phyloP scores from a whole-genome alignment of 2,329 filamentous ascomycete species.

The Acephala macrosclerotiorum region DNA sequence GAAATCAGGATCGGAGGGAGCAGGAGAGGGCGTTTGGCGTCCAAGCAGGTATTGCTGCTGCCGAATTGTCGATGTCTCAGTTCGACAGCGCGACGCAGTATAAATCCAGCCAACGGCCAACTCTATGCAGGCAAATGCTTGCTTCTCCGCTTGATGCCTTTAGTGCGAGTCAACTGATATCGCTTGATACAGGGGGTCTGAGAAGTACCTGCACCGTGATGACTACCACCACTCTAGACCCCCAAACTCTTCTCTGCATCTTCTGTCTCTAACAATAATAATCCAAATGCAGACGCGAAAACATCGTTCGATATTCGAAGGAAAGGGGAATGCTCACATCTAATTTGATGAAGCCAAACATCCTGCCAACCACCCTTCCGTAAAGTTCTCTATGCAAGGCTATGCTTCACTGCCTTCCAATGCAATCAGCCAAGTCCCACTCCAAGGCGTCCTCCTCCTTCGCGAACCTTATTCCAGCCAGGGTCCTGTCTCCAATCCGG shows the following conservation, averaged over 20 bases:
- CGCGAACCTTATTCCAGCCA: neutral
- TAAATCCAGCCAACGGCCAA: neutral
- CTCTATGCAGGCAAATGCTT: neutral
- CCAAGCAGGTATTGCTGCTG: constrained; percentile 2
- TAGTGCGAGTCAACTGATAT: neutral
- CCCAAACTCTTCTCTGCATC: neutral
- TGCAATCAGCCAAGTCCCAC: neutral
- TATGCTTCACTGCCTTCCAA: neutral
- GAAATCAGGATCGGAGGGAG: neutral
- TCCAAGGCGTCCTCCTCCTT: neutral
- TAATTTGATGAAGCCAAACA: neutral
- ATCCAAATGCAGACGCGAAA: neutral
- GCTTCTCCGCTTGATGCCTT: neutral
- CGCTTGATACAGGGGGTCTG: neutral
- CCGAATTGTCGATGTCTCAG: neutral
- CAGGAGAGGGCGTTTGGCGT: neutral
- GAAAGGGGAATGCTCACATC: neutral
- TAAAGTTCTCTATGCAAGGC: neutral
- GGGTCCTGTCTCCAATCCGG: neutral
- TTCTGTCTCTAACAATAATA: neutral
- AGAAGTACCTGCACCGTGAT: constrained; percentile 7
- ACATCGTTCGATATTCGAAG: neutral
- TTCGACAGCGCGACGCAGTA: neutral
- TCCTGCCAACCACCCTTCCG: neutral
- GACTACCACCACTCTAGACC: neutral